These are phyloP conservation scores for Dothidotthia symphoricarpi DNA, from an alignment of 2,329 filamentous ascomycete species.

Conservation along the genomic window DNA sequence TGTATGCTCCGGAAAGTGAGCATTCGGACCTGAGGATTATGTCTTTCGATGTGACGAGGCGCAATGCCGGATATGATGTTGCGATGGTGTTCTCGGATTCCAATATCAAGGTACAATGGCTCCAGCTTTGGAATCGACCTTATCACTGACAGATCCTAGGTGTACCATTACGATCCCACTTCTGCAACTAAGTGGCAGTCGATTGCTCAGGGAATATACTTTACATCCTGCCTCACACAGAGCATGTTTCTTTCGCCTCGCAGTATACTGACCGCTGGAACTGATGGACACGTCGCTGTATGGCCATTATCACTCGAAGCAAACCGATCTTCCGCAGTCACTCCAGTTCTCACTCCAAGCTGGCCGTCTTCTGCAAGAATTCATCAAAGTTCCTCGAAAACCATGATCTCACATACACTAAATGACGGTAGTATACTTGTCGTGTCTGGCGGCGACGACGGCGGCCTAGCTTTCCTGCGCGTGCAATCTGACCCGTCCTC, in stretches of 20 bases:
- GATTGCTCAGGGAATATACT: slow-evolving; percentile 44
- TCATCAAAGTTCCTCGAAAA: slow-evolving; percentile 81
- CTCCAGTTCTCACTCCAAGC: slow-evolving; percentile 25
- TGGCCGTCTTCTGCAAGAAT: slow-evolving; percentile 42
- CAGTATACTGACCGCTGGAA: slow-evolving; percentile 66
- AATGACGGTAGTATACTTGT: slow-evolving; percentile 50
- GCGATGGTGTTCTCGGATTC: slow-evolving; percentile 84
- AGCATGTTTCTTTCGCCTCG: slow-evolving; percentile 41
- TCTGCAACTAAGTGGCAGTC: slow-evolving; percentile 36
- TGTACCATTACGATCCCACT: slow-evolving; percentile 44
- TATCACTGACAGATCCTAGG: slow-evolving; percentile 31
- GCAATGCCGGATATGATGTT: slow-evolving; percentile 53
- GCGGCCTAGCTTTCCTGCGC: slow-evolving; percentile 61
- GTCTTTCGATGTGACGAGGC: slow-evolving; percentile 63
- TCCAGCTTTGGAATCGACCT: not conserved
- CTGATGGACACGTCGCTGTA: slow-evolving; percentile 72
- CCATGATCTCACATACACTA: slow-evolving; percentile 39
- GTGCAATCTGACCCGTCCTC: slow-evolving; percentile 5
- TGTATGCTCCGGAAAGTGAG: slow-evolving; percentile 51
- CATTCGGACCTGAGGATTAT: slow-evolving; percentile 74
- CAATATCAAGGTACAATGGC: slow-evolving; percentile 56
- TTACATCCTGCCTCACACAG: slow-evolving; percentile 68
- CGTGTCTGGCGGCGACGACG: slow-evolving; percentile 84
- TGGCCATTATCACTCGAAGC: slow-evolving; percentile 49
- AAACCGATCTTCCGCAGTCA: slow-evolving; percentile 6